Conservation (phyloP, 345 rosid genomes). For the Brassica juncea region DNA sequence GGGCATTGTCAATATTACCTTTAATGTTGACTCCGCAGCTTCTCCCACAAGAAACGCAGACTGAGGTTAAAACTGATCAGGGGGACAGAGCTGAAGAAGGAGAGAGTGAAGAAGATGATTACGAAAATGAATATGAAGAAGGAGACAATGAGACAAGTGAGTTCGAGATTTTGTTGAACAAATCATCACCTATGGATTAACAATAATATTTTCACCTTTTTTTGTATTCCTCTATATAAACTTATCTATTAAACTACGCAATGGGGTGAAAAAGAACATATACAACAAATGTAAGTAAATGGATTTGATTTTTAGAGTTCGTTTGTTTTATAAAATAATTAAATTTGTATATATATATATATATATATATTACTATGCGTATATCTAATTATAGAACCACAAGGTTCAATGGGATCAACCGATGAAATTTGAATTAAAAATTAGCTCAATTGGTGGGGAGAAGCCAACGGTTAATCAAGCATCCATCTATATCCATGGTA, state of each 20-base stretch:
- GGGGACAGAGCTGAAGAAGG: conserved; percentile 38
- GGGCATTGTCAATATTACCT: conserved; percentile 40
- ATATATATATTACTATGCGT: background rate
- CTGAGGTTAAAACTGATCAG: conserved; percentile 19
- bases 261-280: conserved; percentile 10
- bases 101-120: conserved; percentile 44
- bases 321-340: background rate
- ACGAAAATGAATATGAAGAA: conserved; percentile 43
- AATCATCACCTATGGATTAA: conserved; percentile 43
- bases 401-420: background rate
- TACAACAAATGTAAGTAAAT: conserved; percentile 35
- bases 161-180: conserved; percentile 62
- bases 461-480: conserved; percentile 31
- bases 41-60: conserved; percentile 27
- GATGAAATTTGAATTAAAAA: conserved; percentile 1
- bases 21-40: conserved; percentile 71
- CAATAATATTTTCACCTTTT: conserved; percentile 36
- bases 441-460: conserved; percentile 37
- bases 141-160: conserved; percentile 55
- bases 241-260: conserved; percentile 19
- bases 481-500: conserved; percentile 35
- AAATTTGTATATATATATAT: background rate
- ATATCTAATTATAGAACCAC: conserved; percentile 10
- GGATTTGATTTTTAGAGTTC: conserved; percentile 10
- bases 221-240: conserved; percentile 13